phyloP scores from a whole-genome alignment of 306 rosid species.

The Clitoria ternatea region DNA sequence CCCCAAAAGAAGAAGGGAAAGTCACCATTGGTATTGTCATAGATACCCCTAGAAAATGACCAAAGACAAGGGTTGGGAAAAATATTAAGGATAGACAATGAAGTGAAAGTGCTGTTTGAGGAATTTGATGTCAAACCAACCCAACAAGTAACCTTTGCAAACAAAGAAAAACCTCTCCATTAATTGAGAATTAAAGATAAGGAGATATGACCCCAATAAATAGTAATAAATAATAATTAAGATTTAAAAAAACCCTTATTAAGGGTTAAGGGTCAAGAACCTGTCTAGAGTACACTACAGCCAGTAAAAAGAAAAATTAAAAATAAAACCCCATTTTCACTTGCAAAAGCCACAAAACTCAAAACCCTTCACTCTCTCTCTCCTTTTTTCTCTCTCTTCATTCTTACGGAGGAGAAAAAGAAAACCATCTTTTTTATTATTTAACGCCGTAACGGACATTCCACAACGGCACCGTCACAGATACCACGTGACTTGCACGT shows the following conservation, averaged over 20 bases:
- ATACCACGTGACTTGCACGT: constrained; percentile 52
- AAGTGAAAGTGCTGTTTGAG: constrained; percentile 35
- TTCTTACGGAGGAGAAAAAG: constrained; percentile 25
- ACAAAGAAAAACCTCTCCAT: constrained; percentile 45
- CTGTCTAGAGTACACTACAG: constrained; percentile 27
- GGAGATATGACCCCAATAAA: constrained; percentile 59
- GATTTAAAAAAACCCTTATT: constrained; percentile 32
- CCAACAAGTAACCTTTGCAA: constrained; percentile 36
- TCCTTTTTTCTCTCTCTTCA: neutral
- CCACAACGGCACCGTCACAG: constrained; percentile 56
- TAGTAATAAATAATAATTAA: constrained; percentile 26
- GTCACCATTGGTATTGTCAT: neutral
- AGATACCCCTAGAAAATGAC: constrained; percentile 40
- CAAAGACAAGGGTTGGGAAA: constrained; percentile 29
- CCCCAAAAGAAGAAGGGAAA: constrained; percentile 14
- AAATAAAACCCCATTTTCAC: constrained; percentile 27
- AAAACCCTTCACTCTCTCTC: constrained; percentile 6
- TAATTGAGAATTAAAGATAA: constrained; percentile 46
- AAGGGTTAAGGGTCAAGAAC: constrained; percentile 54
- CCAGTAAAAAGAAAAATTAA: constrained; percentile 10
- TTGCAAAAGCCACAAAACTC: constrained; percentile 30
- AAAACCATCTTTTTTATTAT: constrained; percentile 16
- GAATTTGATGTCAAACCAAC: constrained; percentile 43
- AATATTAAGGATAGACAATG: constrained; percentile 7
- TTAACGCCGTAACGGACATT: constrained; percentile 70